Conservation (phyloP, 2,329 filamentous ascomycete species). For the Elsinoe fawcettii region DNA sequence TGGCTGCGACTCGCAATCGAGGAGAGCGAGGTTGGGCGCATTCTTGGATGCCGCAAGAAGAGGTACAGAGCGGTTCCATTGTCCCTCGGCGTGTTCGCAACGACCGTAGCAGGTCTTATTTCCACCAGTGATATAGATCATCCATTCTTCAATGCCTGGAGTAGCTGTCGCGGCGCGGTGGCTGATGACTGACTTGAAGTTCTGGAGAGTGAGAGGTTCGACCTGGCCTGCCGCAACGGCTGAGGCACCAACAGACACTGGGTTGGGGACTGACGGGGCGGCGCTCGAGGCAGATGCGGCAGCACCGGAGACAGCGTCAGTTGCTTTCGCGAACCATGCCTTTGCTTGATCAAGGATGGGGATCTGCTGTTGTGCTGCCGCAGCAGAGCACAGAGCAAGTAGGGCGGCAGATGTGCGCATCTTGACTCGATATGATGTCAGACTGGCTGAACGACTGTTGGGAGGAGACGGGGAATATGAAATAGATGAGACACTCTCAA, state of each 20-base stretch:
- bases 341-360: constrained; percentile 55
- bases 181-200: constrained; percentile 63
- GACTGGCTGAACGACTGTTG: neutral
- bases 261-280: constrained; percentile 36
- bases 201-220: constrained; percentile 55
- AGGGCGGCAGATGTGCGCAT: constrained; percentile 49
- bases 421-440: constrained; percentile 19
- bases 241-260: constrained; percentile 42
- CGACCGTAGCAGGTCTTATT: constrained; percentile 72
- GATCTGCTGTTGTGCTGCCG: constrained; percentile 49
- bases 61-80: constrained; percentile 42
- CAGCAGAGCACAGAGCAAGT: constrained; percentile 45
- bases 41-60: constrained; percentile 54
- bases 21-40: constrained; percentile 57
- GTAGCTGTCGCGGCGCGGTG: constrained; percentile 52
- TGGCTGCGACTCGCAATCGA: constrained; percentile 68
- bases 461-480: neutral
- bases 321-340: constrained; percentile 48
- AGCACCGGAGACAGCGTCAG: constrained; percentile 43
- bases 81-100: constrained; percentile 56
- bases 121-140: constrained; percentile 64
- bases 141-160: constrained; percentile 63
- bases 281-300: constrained; percentile 31
- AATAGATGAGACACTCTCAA: neutral
- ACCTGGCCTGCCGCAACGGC: constrained; percentile 48